Conservation (phyloP, 257 asterid genomes). For the Scutellaria baicalensis region DNA sequence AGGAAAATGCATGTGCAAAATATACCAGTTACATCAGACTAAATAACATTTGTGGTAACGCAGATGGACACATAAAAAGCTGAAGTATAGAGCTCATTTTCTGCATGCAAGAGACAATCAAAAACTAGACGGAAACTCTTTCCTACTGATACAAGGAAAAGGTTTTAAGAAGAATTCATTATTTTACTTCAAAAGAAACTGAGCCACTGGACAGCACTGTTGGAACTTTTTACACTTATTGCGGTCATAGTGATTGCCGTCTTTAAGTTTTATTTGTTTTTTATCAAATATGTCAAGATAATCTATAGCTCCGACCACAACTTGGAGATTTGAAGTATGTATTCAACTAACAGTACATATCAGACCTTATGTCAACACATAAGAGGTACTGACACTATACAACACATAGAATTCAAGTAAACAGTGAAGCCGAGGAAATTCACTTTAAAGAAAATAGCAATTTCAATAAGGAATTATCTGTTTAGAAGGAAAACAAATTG, state of each 20-base stretch:
- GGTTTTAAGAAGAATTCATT: too few species aligned
- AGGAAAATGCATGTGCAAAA: slow-evolving; percentile 1
- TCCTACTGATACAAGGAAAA: too few species aligned
- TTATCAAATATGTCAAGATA: too few species aligned
- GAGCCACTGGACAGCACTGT: too few species aligned
- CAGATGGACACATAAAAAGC: slow-evolving; percentile 2
- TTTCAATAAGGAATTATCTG: not conserved
- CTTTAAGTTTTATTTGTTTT: too few species aligned
- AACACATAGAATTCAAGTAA: not conserved
- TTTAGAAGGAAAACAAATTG: not conserved
- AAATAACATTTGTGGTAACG: not conserved
- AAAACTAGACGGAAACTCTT: not conserved
- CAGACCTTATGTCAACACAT: too few species aligned
- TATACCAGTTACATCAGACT: slow-evolving; percentile 6
- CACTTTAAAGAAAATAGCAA: not conserved
- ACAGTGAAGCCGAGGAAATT: not conserved
- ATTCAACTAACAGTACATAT: too few species aligned
- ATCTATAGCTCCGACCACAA: too few species aligned
- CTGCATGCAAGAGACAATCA: not conserved
- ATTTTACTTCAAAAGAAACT: too few species aligned
- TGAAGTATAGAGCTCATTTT: slow-evolving; percentile 8
- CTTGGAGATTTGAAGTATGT: too few species aligned
- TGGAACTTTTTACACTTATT: too few species aligned
- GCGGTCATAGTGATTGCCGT: too few species aligned
- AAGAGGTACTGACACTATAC: not conserved